phyloP scores from a whole-genome alignment of 306 rosid genomes.

The Prunus mira region DNA sequence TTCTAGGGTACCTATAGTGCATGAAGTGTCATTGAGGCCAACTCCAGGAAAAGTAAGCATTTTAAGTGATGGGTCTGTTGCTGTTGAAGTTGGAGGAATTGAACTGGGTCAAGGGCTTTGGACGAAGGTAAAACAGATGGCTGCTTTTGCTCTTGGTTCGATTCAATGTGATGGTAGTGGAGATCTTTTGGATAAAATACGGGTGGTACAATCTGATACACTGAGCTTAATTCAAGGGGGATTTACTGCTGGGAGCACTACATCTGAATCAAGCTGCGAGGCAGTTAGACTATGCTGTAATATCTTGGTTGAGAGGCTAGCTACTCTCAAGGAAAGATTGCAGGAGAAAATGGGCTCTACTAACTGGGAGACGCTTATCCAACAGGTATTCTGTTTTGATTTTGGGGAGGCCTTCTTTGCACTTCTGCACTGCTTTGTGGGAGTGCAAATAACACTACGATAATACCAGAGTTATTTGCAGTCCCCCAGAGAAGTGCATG shows the following conservation, averaged over 20 bases:
- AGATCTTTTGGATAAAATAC: conserved; percentile 53
- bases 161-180: conserved; percentile 49
- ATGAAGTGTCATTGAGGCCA: conserved; percentile 40
- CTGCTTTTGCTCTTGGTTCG: conserved; percentile 65
- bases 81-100: conserved; percentile 92
- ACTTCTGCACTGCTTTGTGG: neutral
- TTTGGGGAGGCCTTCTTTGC: neutral
- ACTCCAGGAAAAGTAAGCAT: conserved; percentile 88
- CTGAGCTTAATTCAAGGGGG: conserved; percentile 91
- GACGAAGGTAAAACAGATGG: conserved; percentile 93
- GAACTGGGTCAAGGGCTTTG: conserved; percentile 97
- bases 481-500: neutral
- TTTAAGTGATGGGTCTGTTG: conserved; percentile 66
- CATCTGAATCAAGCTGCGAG: conserved; percentile 91
- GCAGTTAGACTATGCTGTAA: conserved; percentile 78
- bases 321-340: conserved; percentile 56
- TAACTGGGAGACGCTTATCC: conserved; percentile 72
- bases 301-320: conserved; percentile 71
- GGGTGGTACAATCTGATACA: conserved; percentile 77
- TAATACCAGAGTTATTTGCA: neutral
- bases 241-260: conserved; percentile 81
- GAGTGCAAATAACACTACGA: neutral
- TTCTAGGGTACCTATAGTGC: conserved; percentile 64
- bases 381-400: conserved; percentile 45
- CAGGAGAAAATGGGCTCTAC: conserved; percentile 53